Evolutionary conservation across 1,284 basidiomycete genomes (phyloP).

Genomic region (Leccinum pallidistipes): DNA sequence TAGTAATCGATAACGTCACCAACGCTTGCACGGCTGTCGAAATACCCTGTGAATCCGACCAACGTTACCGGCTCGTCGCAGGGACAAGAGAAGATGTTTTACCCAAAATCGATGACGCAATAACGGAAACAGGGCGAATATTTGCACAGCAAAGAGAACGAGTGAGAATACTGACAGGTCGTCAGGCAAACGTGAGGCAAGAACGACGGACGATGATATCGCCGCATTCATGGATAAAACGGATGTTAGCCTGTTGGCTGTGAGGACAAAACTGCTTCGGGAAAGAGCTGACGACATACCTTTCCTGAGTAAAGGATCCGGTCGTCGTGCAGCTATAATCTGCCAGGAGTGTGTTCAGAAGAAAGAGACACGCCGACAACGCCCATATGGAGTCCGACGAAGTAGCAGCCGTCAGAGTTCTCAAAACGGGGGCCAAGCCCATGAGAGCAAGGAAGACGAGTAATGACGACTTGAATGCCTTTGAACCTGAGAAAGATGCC

Average conservation of each 20-base stretch:
- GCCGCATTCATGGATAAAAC: constrained; percentile 95
- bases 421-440: constrained; percentile 87
- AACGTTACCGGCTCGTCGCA: constrained; percentile 21
- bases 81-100: constrained; percentile 27
- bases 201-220: constrained; percentile 90
- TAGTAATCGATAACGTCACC: constrained; percentile 51
- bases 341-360: constrained; percentile 61
- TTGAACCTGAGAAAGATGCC: constrained; percentile 50
- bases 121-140: constrained; percentile 85
- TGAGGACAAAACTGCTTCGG: constrained; percentile 20
- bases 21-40: constrained; percentile 45
- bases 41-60: constrained; percentile 41
- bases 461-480: constrained; percentile 71
- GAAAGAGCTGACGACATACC: constrained; percentile 29
- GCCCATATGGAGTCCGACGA: constrained; percentile 98
- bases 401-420: constrained; percentile 91
- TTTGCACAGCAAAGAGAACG: constrained; percentile 81
- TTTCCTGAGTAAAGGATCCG: constrained; percentile 38
- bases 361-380: constrained; percentile 67
- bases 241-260: constrained; percentile 68
- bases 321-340: constrained; percentile 54
- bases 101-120: constrained; percentile 81
- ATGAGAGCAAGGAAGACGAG: constrained; percentile 88
- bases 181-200: constrained; percentile 86
- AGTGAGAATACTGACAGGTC: constrained; percentile 91